Evolutionary conservation across 148 eudicot species (phyloP).

Genomic region (Camellia japonica): DNA sequence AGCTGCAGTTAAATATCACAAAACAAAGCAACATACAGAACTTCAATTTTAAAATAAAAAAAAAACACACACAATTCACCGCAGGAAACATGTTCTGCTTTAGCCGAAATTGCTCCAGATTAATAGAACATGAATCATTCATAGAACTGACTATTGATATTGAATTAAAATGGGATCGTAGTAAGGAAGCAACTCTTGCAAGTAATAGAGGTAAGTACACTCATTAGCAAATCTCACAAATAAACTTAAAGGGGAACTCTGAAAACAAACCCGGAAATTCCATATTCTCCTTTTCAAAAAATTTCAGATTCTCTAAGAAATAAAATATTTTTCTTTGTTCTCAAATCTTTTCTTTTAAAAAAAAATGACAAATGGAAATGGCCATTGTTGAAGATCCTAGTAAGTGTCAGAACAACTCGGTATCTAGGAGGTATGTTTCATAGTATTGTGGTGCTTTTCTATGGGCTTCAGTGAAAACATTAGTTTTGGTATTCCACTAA

Average conservation of each 20-base stretch:
- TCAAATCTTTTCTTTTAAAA: no score
- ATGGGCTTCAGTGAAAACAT: no score
- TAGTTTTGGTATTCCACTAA: no score
- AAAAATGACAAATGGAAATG: no score
- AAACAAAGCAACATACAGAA: background rate
- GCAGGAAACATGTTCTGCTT: background rate
- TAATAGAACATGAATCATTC: background rate
- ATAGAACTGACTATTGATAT: background rate
- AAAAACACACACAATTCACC: no score
- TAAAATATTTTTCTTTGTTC: no score
- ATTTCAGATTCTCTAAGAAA: no score
- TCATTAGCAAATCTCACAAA: background rate
- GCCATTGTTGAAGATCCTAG: no score
- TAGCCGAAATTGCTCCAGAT: background rate
- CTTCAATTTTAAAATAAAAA: background rate
- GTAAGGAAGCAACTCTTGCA: background rate
- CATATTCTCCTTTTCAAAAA: background rate
- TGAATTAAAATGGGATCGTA: background rate
- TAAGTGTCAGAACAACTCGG: no score
- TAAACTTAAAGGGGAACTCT: background rate
- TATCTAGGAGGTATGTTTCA: no score
- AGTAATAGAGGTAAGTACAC: background rate
- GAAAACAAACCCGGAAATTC: background rate
- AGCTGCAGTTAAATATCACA: background rate
- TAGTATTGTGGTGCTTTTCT: no score